phyloP scores from a whole-genome alignment of 169 alveolate species.

The Plasmodium gonderi region DNA sequence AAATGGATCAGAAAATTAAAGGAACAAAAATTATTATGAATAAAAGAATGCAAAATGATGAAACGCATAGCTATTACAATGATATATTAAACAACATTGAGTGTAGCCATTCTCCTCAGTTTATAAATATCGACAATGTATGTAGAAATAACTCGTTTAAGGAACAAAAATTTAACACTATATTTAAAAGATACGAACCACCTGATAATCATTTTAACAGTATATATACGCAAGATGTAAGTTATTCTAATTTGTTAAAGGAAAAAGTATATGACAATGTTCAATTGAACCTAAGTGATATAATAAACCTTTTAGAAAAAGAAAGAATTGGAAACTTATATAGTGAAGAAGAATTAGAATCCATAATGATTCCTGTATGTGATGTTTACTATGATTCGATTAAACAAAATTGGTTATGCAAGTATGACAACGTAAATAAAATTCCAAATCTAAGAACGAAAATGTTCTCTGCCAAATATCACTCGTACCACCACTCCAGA shows the following conservation, averaged over 20 bases:
- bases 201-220: background rate
- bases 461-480: background rate
- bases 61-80: background rate
- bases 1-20: background rate
- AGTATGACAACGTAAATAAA: slow-evolving; percentile 3
- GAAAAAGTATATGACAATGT: background rate
- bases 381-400: slow-evolving; percentile 47
- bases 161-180: background rate
- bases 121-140: background rate
- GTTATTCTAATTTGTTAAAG: background rate
- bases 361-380: slow-evolving; percentile 24
- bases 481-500: slow-evolving; percentile 56
- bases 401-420: slow-evolving; percentile 19
- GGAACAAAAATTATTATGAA: background rate
- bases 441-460: slow-evolving; percentile 17
- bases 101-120: background rate
- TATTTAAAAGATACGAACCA: background rate
- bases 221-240: background rate
- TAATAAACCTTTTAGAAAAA: slow-evolving; percentile 49
- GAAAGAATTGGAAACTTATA: slow-evolving; percentile 61
- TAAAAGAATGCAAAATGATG: background rate
- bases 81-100: background rate
- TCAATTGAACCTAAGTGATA: slow-evolving; percentile 34
- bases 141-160: background rate
- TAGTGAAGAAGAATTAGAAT: slow-evolving; percentile 57